Base-by-base conservation (phyloP, 2,329 filamentous ascomycete genomes). In the Alternaria metachromatica region DNA sequence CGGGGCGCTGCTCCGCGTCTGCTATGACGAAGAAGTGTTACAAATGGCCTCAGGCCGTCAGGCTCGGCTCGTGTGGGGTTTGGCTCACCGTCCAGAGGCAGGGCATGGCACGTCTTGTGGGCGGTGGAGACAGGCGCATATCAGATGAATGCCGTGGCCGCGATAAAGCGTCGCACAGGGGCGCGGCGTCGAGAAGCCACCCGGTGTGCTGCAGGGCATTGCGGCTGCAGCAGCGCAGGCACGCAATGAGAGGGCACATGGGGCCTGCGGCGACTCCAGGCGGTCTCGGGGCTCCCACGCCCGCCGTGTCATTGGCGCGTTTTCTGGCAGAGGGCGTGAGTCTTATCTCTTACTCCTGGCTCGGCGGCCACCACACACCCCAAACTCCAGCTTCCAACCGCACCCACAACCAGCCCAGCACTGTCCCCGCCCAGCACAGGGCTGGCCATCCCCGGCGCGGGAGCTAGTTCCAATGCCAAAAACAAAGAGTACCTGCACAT, bases 401-500 rank as follows among this genome's bases (percentile, higher is more conserved):
- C 60, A 58, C 61, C 69, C 65, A 57, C 67, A 60, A 62, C 58
- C 59, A 59, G 64, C 67, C 55, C 66, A 68, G 62, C 64, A 60
- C 61, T 49, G 49, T 65, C 63, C 66, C 65, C 65, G 64, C 59
- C 49, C 58, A 72, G 72, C 66, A 67, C 70, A 71, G 68, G 71
- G 65, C 68, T 73, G 69, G 55, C 70, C 71, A 63, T 67, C 68
- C 72, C 75, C 69, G 68, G 76, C 74, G 73, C 76, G 73, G 74
- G 70, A 74, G 74, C 76, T 78, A 77, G 71, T 62, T 68, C 49
- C 63, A 62, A 68, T 63, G 66, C 69, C 71, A 68, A 77, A 75
- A 74, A 73, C 66, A 70, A 73, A 70, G 67, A 76, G 71, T 73
- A 70, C 75, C 74, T 77, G 74, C 72, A 72, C 73, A 72, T 72